Conservation (phyloP, 1,139 yeast species). For the Lodderomyces beijingensis region DNA sequence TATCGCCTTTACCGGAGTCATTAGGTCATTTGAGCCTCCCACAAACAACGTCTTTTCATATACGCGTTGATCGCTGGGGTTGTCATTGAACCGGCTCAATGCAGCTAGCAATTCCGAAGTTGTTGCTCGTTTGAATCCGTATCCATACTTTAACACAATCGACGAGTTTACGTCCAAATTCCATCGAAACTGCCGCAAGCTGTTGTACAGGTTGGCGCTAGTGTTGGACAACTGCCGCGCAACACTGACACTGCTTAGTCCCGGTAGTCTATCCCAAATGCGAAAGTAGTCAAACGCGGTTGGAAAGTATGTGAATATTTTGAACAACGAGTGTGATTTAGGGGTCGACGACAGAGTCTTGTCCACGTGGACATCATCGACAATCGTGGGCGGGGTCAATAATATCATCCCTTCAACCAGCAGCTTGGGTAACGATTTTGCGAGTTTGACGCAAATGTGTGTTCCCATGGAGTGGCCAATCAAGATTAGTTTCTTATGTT, state of each 20-base stretch:
- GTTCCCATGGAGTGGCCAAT: conserved; percentile 80
- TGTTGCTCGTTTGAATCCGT: conserved; percentile 43
- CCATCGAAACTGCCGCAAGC: conserved; percentile 63
- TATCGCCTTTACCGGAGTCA: conserved; percentile 45
- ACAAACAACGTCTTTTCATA: conserved; percentile 47
- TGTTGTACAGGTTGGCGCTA: conserved; percentile 32
- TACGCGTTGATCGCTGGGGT: conserved; percentile 25
- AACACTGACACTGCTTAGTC: conserved; percentile 56
- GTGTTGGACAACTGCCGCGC: conserved; percentile 43
- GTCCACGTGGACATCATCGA: conserved; percentile 23
- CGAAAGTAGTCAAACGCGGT: conserved; percentile 52
- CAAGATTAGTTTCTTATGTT: conserved; percentile 48
- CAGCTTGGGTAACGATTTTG: conserved; percentile 33
- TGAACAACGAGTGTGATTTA: conserved; percentile 9
- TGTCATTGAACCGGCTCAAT: conserved; percentile 31
- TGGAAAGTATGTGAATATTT: conserved; percentile 40
- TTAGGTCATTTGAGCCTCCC: conserved; percentile 55
- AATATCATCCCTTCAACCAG: conserved; percentile 45
- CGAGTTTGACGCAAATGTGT: conserved; percentile 47
- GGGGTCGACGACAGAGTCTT: conserved; percentile 1
- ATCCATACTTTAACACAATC: conserved; percentile 50
- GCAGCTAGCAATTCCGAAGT: conserved; percentile 42
- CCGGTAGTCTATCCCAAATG: conserved; percentile 58
- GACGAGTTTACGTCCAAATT: conserved; percentile 60
- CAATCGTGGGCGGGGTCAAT: conserved; percentile 54